Conservation (phyloP, 768 basidiomycete species). For the Candolleomyces aberdarensis region DNA sequence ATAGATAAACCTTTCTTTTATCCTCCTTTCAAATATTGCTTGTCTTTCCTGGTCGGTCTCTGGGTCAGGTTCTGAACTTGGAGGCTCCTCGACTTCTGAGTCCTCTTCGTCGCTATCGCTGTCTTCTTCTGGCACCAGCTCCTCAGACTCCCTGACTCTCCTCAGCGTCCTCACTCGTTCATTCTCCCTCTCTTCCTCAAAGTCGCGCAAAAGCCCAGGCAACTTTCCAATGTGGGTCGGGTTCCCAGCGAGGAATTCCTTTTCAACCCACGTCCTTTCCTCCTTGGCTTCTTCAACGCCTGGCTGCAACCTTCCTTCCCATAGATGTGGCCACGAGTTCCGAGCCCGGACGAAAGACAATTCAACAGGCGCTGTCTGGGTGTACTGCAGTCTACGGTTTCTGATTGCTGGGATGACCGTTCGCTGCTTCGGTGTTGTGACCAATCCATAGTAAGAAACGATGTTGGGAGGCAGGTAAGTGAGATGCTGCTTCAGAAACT, state of each 20-base stretch:
- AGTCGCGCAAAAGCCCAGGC: slow-evolving; percentile 60
- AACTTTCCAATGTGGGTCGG: slow-evolving; percentile 67
- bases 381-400: slow-evolving; percentile 69
- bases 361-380: slow-evolving; percentile 50
- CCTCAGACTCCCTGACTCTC: slow-evolving; percentile 33
- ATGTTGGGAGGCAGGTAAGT: slow-evolving; percentile 66
- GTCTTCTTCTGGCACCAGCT: slow-evolving; percentile 68
- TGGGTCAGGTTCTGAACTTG: slow-evolving; percentile 23
- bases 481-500: slow-evolving; percentile 61
- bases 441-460: slow-evolving; percentile 38
- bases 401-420: slow-evolving; percentile 61
- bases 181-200: slow-evolving; percentile 76
- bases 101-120: slow-evolving; percentile 48
- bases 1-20: slow-evolving; percentile 74
- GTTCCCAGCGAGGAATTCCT: slow-evolving; percentile 55
- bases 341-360: slow-evolving; percentile 52
- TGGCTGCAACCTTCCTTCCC: slow-evolving; percentile 52
- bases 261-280: slow-evolving; percentile 67
- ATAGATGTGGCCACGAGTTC: slow-evolving; percentile 63
- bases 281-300: slow-evolving; percentile 56
- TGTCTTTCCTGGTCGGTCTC: slow-evolving; percentile 51
- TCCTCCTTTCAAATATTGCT: slow-evolving; percentile 50
- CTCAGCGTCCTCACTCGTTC: slow-evolving; percentile 52
- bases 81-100: slow-evolving; percentile 12
- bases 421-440: slow-evolving; percentile 63